These are phyloP conservation scores for Sonneratia alba DNA, from an alignment of 345 rosid genomes.

Conservation along the genomic window DNA sequence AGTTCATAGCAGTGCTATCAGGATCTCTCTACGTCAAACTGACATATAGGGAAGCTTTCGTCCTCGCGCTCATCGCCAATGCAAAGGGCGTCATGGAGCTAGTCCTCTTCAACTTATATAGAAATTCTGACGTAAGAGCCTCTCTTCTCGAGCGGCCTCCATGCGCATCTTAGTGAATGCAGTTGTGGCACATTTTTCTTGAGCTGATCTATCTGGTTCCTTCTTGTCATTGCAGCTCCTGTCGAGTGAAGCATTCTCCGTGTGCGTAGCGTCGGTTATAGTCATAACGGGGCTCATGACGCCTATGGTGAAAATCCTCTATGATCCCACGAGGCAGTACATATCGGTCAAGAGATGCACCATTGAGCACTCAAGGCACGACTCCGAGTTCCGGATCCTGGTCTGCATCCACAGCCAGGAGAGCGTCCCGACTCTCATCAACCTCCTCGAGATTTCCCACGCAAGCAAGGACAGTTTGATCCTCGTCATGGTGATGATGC, in stretches of 20 bases:
- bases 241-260: conserved; percentile 10
- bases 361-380: conserved; percentile 15
- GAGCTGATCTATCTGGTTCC: background rate
- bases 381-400: conserved; percentile 23
- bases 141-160: background rate
- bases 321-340: conserved; percentile 21
- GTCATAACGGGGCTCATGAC: conserved; percentile 15
- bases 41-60: conserved; percentile 21
- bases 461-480: conserved; percentile 16
- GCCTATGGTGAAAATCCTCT: conserved; percentile 14
- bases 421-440: conserved; percentile 17
- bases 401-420: conserved; percentile 27
- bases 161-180: background rate
- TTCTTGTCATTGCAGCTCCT: conserved; percentile 14
- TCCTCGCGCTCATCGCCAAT: conserved; percentile 24
- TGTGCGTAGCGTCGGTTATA: conserved; percentile 8
- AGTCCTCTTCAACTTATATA: conserved; percentile 7
- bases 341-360: conserved; percentile 24
- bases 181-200: background rate
- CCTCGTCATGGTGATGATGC: conserved; percentile 20
- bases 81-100: conserved; percentile 32
- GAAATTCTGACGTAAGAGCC: conserved; percentile 6
- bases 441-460: conserved; percentile 21
- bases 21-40: conserved; percentile 11
- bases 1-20: conserved; percentile 16